These are phyloP conservation scores for Taphrina populina DNA, from an alignment of 1,139 yeast species.

Conservation along the genomic window DNA sequence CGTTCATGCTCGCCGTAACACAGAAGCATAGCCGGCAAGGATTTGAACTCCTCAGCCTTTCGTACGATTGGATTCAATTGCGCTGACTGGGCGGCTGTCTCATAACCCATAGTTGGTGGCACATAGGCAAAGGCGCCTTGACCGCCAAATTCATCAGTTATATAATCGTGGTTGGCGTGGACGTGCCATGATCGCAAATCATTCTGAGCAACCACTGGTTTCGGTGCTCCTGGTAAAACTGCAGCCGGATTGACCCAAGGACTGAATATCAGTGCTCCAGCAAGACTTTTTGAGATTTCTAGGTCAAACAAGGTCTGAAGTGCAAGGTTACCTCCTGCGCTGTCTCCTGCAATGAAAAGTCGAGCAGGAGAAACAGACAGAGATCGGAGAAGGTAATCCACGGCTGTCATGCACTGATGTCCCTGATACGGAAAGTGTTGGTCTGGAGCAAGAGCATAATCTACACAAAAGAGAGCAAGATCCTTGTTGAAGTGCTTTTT, in stretches of 20 bases:
- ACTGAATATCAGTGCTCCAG: slow-evolving; percentile 27
- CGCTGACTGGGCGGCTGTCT: slow-evolving; percentile 6
- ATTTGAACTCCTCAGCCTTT: neutral
- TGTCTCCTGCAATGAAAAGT: slow-evolving; percentile 29
- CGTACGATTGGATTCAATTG: slow-evolving; percentile 23
- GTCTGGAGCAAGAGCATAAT: slow-evolving; percentile 21
- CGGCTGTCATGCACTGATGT: slow-evolving; percentile 14
- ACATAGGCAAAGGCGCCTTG: slow-evolving; percentile 20
- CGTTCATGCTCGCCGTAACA: slow-evolving; percentile 19
- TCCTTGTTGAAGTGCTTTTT: slow-evolving; percentile 26
- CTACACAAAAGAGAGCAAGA: slow-evolving; percentile 7
- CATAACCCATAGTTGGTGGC: slow-evolving; percentile 5
- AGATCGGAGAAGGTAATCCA: slow-evolving; percentile 18
- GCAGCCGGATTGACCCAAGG: slow-evolving; percentile 28
- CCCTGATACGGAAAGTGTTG: slow-evolving; percentile 18
- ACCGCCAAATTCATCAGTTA: slow-evolving; percentile 7
- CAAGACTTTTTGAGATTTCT: neutral
- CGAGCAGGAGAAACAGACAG: slow-evolving; percentile 12
- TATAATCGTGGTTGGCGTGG: slow-evolving; percentile 5
- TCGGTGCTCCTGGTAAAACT: neutral
- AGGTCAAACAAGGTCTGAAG: slow-evolving; percentile 25
- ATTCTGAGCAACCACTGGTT: neutral
- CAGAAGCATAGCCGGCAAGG: slow-evolving; percentile 11
- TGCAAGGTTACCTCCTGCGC: slow-evolving; percentile 26
- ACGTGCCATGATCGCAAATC: slow-evolving; percentile 1